phyloP scores from a whole-genome alignment of 1,284 basidiomycete genomes.

The Butyriboletus regius region DNA sequence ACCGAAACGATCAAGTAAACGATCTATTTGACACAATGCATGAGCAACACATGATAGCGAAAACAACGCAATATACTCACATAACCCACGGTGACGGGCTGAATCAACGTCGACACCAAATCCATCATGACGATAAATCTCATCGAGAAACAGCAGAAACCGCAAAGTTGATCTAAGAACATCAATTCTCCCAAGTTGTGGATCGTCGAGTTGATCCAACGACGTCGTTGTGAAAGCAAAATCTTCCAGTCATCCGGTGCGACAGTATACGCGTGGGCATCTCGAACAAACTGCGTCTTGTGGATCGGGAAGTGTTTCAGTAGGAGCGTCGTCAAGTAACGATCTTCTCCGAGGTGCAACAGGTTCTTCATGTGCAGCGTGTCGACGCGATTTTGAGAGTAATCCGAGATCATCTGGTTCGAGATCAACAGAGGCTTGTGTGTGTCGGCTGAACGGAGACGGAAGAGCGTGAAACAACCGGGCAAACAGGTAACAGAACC shows the following conservation, averaged over 20 bases:
- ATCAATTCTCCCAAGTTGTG: slow-evolving; percentile 93
- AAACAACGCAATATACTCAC: slow-evolving; percentile 45
- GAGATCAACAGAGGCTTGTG: slow-evolving; percentile 84
- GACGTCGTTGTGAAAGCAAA: slow-evolving; percentile 90
- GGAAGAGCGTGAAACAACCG: slow-evolving; percentile 94
- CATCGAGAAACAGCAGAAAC: slow-evolving; percentile 99
- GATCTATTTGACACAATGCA: slow-evolving; percentile 46
- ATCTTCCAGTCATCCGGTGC: slow-evolving; percentile 92
- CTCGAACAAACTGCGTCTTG: slow-evolving; percentile 92
- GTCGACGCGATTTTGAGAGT: slow-evolving; percentile 92
- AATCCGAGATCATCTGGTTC: slow-evolving; percentile 84
- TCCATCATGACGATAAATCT: slow-evolving; percentile 96
- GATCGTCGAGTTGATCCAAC: slow-evolving; percentile 99
- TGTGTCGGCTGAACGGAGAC: slow-evolving; percentile 85
- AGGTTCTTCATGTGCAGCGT: slow-evolving; percentile 97
- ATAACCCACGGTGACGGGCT: slow-evolving; percentile 90
- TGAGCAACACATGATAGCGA: slow-evolving; percentile 9
- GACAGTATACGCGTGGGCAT: slow-evolving; percentile 87
- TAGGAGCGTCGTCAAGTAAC: slow-evolving; percentile 90
- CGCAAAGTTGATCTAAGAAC: slow-evolving; percentile 87
- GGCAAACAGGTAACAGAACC: slow-evolving; percentile 97
- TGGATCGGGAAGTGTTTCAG: slow-evolving; percentile 87
- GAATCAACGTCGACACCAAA: slow-evolving; percentile 76
- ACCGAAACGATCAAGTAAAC: slow-evolving; percentile 79
- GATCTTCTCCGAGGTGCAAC: slow-evolving; percentile 95